Evolutionary conservation across 331 rosid genomes (phyloP), one percentile per base, ranked within the genome.

Genomic region (Rhamnella rubrinervis): DNA sequence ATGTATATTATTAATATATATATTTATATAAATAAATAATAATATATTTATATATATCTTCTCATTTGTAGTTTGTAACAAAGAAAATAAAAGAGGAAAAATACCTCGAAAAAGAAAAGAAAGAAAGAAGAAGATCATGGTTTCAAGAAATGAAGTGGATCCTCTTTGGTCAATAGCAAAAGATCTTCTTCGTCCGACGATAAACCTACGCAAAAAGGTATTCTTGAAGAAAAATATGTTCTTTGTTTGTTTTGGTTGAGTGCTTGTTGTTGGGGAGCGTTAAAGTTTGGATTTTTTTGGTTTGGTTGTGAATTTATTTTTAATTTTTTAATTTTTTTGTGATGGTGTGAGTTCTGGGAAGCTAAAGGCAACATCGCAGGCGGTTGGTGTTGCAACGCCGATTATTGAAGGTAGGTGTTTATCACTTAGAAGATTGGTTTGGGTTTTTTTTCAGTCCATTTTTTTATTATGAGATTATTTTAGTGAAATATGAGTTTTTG

Each of bases 91-190:
- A 51, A 18, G 14, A 56, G 44, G 55, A n/a, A 39, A 71, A 58
- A 58, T n/a, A n/a, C 55, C 7, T 0, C 3, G 2, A 44, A 44
- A 49, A 50, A 51, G 13, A 26, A 31, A 37, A 23, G 19, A 35
- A 59, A 57, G 15, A 12, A 23, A 57, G 71, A 31, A 55, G 61
- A 72, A 78, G 60, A 81, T 75, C 81, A 95, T 95, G 99, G 99
- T 95, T 85, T 95, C 99, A 65, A 95, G 79, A 87, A 97, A 77
- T 85, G 99, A 73, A 91, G 97, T 89, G 99, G 99, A 91, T 95
- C 82, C 87, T 91, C 77, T 85, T 96, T 65, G 88, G 92, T 44
- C 81, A 88, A 68, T 71, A 77, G 82, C 83, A 89, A 90, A 79
- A 84, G 90, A 90, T 85, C 97, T 74, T 85, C 98, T 20, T 82